Evolutionary conservation across 495 filamentous ascomycete genomes (phyloP).

Genomic region (Cenococcum geophilum): DNA sequence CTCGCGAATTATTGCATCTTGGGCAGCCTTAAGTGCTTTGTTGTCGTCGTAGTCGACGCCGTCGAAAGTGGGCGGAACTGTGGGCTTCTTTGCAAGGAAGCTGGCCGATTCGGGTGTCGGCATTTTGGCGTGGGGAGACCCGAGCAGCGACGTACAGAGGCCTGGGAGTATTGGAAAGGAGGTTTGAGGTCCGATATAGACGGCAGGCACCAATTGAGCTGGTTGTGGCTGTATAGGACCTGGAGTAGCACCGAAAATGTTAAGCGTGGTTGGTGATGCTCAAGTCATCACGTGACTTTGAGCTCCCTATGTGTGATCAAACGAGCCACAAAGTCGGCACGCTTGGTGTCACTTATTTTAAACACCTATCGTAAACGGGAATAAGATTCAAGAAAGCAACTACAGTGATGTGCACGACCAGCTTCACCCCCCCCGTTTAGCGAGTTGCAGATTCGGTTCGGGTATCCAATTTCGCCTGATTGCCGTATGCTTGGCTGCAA

Average conservation of each 20-base stretch:
- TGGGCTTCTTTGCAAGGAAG: slow-evolving; percentile 95
- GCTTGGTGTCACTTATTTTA: no score
- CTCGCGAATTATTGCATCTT: slow-evolving; percentile 89
- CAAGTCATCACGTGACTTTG: not conserved
- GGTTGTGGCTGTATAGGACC: not conserved
- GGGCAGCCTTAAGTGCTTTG: slow-evolving; percentile 79
- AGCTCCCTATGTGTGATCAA: no score
- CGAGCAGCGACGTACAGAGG: not conserved
- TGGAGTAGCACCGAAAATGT: no score
- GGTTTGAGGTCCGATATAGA: not conserved
- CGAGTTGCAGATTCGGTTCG: no score
- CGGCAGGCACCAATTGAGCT: slow-evolving; percentile 8
- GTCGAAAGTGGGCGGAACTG: slow-evolving; percentile 87
- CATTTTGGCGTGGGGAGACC: slow-evolving; percentile 43
- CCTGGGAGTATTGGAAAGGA: not conserved
- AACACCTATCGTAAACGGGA: no score
- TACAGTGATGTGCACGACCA: no score
- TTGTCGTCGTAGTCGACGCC: slow-evolving; percentile 97
- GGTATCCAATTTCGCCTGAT: no score
- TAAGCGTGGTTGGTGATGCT: not conserved
- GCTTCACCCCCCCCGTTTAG: no score
- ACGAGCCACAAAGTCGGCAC: no score
- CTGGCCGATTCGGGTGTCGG: slow-evolving; percentile 87
- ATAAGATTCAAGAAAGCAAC: no score
- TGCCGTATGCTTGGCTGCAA: no score